Base-by-base conservation (phyloP, 192 early-diverging fungal species). In the Coemansia sp. region DNA sequence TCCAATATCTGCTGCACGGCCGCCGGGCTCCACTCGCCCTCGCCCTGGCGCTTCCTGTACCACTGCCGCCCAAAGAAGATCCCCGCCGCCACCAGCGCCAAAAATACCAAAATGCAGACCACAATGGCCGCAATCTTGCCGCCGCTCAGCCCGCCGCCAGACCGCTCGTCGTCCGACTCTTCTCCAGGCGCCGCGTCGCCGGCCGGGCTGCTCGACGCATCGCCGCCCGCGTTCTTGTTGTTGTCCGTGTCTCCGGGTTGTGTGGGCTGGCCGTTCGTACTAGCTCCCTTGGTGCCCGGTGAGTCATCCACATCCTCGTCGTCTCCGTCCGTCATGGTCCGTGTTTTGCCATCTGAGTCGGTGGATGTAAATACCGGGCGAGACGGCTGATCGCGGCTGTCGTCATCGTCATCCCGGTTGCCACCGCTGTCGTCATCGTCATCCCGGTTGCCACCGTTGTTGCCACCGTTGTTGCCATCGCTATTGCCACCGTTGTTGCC, bases 1-100 rank as follows among this genome's bases (percentile, higher is more conserved):
- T 69, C 66, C 14, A 69, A 41, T 13, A 69, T 69, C 17, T 69
- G 54, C 23, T 40, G 59, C 11, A 69, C 54, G 3, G 40, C 54
- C 4, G 37, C 45, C 1, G 50, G 44, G 6, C 31, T 61, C 66
- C 66, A 69, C 25, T 43, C 41, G n/a, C n/a, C 39, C 22, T 20
- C 28, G 23, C 42, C 28, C 19, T 37, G 46, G 49, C 38, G 48
- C 23, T 38, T 26, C 20, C 66, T 49, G 14, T 54, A 62, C 58
- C 59, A 62, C 38, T 51, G 47, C 25, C 45, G 31, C 4, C 44
- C 54, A 31, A 40, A 62, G 29, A 40, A 49, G 1, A 36, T 47
- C 8, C 50, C 40, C 1, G 57, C 36, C 3, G 38, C 40, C 5
- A 56, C 36, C 2, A 47, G 28, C 14, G 47, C 12, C 6, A 20